Evolutionary conservation across 2,329 filamentous ascomycete species (phyloP), one percentile per base, ranked within the genome.

Genomic region (Aureobasidium sp.): DNA sequence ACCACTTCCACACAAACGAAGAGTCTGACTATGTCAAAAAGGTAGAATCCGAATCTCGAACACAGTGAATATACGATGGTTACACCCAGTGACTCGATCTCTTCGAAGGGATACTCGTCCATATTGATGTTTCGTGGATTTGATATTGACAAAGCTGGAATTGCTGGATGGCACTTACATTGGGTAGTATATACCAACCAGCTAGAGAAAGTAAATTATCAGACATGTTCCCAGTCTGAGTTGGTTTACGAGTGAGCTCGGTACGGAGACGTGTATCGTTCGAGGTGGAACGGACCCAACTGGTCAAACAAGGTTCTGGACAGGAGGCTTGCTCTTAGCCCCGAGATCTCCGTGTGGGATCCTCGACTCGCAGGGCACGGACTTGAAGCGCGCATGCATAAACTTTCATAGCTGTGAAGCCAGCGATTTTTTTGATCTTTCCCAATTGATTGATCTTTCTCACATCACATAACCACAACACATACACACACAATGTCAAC

Each of bases 141-240:
- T 29, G 12, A 31, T 5, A 35, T 15, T 7, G 17, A 22, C 11
- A 31, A 5, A 24, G 42, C 33, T 5, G 35, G 22, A 17, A 22
- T 4, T 8, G 4, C 15, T 24, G 33, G 45, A 29, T 22, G 35
- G 17, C 17, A 63, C 79, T 70, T 76, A 85, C 83, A 67, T 80
- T 80, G 63, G 85, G 85, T 29, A 87, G 77, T 69, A 86, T 79
- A 48, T 81, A 80, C 85, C 85, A 87, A 58, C 82, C 84, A 52
- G 79, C 75, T 53, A 82, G 77, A 29, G 83, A 84, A 40, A 85
- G 70, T 40, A 85, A 68, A 37, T 76, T 74, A 62, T 74, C 75
- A 69, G 78, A 73, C 65, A 71, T 70, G n/a, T 29, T 29, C 67
- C 31, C 24, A 15, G 19, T 48, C 42, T 45, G 40, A 58, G 29